Percentiles rank a stretch among this genome's conserved stretches.
phyloP scores from a whole-genome alignment of 1,284 basidiomycete genomes.

The Cerrena zonata region DNA sequence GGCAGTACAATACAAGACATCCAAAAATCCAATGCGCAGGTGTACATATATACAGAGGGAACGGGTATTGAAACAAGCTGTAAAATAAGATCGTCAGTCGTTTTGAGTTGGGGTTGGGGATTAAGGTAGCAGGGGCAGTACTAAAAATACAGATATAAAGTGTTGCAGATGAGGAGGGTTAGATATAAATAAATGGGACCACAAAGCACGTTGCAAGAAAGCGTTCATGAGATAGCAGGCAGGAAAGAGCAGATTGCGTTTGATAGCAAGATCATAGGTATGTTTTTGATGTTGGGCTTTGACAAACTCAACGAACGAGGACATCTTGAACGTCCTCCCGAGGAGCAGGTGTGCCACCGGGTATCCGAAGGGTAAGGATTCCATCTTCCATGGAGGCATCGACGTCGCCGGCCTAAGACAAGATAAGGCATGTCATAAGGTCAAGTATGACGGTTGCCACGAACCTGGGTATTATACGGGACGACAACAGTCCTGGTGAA shows the following conservation, averaged over 20 bases:
- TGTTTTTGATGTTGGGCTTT: neutral
- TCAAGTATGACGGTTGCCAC: no score
- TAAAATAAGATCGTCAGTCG: neutral
- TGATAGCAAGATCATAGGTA: conserved; percentile 1
- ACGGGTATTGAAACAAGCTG: neutral
- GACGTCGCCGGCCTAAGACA: conserved; percentile 22
- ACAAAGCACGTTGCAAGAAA: conserved; percentile 2
- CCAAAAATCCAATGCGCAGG: neutral
- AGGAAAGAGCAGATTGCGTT: neutral
- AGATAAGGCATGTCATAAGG: conserved; percentile 9
- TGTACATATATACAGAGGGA: neutral
- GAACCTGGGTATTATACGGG: conserved; percentile 52
- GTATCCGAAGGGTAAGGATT: conserved; percentile 26
- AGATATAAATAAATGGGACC: neutral
- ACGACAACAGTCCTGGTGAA: conserved; percentile 51
- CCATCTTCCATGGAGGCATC: conserved; percentile 25
- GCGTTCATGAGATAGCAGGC: neutral
- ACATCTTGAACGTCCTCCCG: conserved; percentile 20
- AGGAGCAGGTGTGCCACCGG: conserved; percentile 16
- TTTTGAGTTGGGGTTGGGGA: neutral
- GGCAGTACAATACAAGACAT: neutral
- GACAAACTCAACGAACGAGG: conserved; percentile 17
- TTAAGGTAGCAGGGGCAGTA: neutral
- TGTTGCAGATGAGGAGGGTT: neutral
- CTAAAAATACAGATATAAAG: neutral